Base-by-base conservation (phyloP, 2,329 filamentous ascomycete genomes). In the Colletotrichum lini region DNA sequence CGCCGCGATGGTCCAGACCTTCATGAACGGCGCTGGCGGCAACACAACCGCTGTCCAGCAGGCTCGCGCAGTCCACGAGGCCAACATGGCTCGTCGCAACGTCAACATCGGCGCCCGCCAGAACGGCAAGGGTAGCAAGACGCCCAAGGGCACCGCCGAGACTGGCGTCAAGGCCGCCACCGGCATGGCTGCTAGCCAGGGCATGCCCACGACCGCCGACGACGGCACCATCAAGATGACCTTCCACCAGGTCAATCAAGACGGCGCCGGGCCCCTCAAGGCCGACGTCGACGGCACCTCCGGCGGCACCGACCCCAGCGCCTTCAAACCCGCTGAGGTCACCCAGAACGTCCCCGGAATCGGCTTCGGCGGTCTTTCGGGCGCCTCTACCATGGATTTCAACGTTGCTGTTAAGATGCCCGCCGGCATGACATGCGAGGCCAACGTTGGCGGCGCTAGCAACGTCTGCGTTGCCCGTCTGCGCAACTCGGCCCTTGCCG, bases 181-280 rank as follows among this genome's bases (percentile, higher is more conserved):
- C 10, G 91, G 91, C 69, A 75, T 80, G 21, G 91, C 90, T 59
- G 82, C 89, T 58, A 88, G 92, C 73, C 88, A 98, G 0, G 90
- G 90, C 49, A 88, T 98, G 0, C 85, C 91, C 15, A 86, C 92
- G 50, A 81, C 88, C 70, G 92, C 93, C 18, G 87, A 89, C 65
- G 94, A 97, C 64, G 89, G 89, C 76, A 85, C 85, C 30, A 82
- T 93, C 78, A 86, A 84, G 67, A 87, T 93, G 86, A 89, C 87
- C 72, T 92, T 89, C 82, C 90, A 91, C 79, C 88, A 93, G 82
- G 88, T 92, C 82, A 93, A 93, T 85, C 90, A 92, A 79, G 91
- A 93, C 76, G 91, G 91, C 23, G 91, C 90, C 0, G 91, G 91
- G 2, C 90, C 90, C 1, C 82, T 92, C 54, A 86, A 82, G 30